phyloP scores from a whole-genome alignment of 768 basidiomycete genomes.

The Pleurotus giganteus region DNA sequence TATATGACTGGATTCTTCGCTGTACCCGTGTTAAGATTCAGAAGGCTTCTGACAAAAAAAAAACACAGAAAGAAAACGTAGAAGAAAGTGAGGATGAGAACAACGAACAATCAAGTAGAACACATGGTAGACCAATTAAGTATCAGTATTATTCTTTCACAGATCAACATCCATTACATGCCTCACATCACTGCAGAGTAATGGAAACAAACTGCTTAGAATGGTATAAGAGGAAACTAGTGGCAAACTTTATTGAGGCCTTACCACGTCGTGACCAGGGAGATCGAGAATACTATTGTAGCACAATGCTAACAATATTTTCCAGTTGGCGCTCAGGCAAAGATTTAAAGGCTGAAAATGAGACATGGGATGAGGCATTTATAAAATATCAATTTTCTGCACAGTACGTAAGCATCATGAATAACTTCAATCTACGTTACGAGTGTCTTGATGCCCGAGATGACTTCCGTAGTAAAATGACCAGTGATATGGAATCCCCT shows the following conservation, averaged over 20 bases:
- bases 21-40: slow-evolving; percentile 1
- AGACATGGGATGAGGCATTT: slow-evolving; percentile 24
- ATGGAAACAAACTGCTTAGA: neutral
- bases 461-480: slow-evolving; percentile 19
- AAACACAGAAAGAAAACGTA: neutral
- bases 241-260: slow-evolving; percentile 29
- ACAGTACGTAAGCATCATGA: slow-evolving; percentile 16
- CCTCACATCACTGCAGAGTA: slow-evolving; percentile 11
- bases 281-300: slow-evolving; percentile 29
- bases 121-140: neutral
- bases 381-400: slow-evolving; percentile 8
- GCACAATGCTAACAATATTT: slow-evolving; percentile 30
- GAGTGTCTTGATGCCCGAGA: slow-evolving; percentile 27
- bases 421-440: slow-evolving; percentile 22
- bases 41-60: neutral
- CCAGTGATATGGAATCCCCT: slow-evolving; percentile 6
- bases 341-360: slow-evolving; percentile 20
- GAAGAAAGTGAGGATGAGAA: neutral
- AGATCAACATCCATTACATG: slow-evolving; percentile 12
- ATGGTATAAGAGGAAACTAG: neutral
- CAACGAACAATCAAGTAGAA: neutral
- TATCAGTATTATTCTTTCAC: neutral
- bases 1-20: slow-evolving; percentile 18
- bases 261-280: slow-evolving; percentile 28
- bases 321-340: slow-evolving; percentile 27